Evolutionary conservation across 345 rosid genomes (phyloP).

Genomic region (Ricinus communis): DNA sequence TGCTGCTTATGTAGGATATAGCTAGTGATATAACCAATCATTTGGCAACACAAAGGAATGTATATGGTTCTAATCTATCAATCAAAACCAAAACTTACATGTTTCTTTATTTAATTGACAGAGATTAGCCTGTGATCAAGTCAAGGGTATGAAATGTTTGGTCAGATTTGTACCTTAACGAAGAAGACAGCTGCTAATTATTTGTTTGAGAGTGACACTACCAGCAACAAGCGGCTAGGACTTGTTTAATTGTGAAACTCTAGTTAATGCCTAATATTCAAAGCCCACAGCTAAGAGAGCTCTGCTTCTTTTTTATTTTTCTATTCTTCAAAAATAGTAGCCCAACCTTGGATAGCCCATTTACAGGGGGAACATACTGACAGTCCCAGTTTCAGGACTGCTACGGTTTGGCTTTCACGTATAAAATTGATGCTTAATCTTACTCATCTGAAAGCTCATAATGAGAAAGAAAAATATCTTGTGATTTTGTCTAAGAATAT

Average conservation of each 20-base stretch:
- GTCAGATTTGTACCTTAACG: slow-evolving; percentile 18
- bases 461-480: no score
- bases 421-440: no score
- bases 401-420: no score
- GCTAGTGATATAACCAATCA: slow-evolving; percentile 32
- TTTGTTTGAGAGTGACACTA: background rate
- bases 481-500: no score
- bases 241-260: background rate
- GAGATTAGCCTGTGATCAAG: slow-evolving; percentile 15
- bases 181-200: background rate
- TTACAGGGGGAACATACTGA: no score
- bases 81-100: slow-evolving; percentile 6
- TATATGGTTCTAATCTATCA: slow-evolving; percentile 10
- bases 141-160: slow-evolving; percentile 19
- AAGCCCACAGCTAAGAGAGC: no score
- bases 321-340: no score
- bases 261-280: background rate
- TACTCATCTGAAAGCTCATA: no score
- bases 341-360: no score
- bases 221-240: background rate
- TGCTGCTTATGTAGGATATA: slow-evolving; percentile 32
- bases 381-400: no score
- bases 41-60: slow-evolving; percentile 23
- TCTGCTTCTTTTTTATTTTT: no score
- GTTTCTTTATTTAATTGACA: slow-evolving; percentile 3